Evolutionary conservation across 2,329 filamentous ascomycete species (phyloP).

Genomic region (Periconia sp.): DNA sequence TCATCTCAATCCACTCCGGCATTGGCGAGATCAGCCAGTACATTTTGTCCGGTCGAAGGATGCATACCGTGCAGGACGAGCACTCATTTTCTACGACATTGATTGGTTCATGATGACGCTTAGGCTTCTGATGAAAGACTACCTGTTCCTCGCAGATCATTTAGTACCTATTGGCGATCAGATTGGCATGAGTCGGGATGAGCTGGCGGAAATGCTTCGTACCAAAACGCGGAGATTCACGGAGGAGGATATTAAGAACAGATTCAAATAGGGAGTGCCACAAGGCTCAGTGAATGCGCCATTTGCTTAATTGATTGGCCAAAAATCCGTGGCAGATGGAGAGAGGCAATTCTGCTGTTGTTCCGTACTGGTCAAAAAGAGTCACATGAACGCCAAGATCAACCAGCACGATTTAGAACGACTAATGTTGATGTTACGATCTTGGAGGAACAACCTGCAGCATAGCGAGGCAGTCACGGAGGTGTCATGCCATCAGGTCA

Average conservation of each 20-base stretch:
- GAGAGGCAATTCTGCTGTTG: too few species aligned
- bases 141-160: conserved; percentile 70
- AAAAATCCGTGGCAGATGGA: too few species aligned
- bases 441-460: too few species aligned
- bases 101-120: conserved; percentile 80
- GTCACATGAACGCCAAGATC: too few species aligned
- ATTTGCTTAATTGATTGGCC: too few species aligned
- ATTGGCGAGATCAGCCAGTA: conserved; percentile 81
- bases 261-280: too few species aligned
- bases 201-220: conserved; percentile 67
- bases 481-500: too few species aligned
- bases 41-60: conserved; percentile 74
- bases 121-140: conserved; percentile 72
- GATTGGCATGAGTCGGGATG: conserved; percentile 67
- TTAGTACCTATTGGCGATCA: conserved; percentile 78
- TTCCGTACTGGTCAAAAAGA: too few species aligned
- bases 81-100: conserved; percentile 80
- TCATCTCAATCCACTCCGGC: conserved; percentile 76
- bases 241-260: conserved; percentile 71
- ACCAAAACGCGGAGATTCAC: conserved; percentile 70
- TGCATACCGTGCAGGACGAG: conserved; percentile 69
- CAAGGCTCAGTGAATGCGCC: too few species aligned
- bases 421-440: too few species aligned
- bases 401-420: too few species aligned
- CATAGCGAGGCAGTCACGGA: too few species aligned